These are phyloP conservation scores for Diaporthe sp. DNA, from an alignment of 2,329 filamentous ascomycete genomes.

Conservation along the genomic window DNA sequence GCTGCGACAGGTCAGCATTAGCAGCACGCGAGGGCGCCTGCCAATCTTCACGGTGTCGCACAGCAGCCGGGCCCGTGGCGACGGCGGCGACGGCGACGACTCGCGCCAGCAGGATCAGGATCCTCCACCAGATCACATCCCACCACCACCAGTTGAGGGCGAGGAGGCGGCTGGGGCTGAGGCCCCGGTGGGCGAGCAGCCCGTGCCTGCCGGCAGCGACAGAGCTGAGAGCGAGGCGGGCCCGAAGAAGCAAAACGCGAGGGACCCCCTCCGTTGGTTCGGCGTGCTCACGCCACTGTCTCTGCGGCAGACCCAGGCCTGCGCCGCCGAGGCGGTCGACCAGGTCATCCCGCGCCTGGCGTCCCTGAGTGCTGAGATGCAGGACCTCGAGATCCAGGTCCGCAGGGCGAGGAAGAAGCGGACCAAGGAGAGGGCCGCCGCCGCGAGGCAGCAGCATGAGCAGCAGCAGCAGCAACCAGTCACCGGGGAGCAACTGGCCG, in stretches of 20 bases:
- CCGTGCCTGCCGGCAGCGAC: slow-evolving; percentile 10
- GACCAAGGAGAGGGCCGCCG: slow-evolving; percentile 55
- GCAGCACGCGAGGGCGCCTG: slow-evolving; percentile 32
- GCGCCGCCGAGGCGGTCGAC: slow-evolving; percentile 67
- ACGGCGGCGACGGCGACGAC: background rate
- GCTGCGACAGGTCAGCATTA: slow-evolving; percentile 53
- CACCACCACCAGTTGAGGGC: background rate
- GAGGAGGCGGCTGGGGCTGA: background rate
- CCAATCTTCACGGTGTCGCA: slow-evolving; percentile 39
- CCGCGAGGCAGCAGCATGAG: slow-evolving; percentile 42
- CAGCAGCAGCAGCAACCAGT: slow-evolving; percentile 7
- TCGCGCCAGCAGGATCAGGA: background rate
- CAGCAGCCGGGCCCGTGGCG: background rate
- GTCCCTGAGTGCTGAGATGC: slow-evolving; percentile 69
- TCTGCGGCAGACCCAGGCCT: slow-evolving; percentile 67
- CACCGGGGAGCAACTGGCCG: slow-evolving; percentile 2
- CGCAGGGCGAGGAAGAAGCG: slow-evolving; percentile 68
- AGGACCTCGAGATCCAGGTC: slow-evolving; percentile 75
- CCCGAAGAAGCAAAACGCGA: slow-evolving; percentile 36
- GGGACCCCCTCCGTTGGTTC: slow-evolving; percentile 70
- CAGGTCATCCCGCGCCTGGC: slow-evolving; percentile 67
- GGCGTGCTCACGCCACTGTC: slow-evolving; percentile 63
- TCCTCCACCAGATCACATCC: background rate
- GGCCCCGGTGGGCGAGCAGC: slow-evolving; percentile 24
- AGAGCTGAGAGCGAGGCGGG: slow-evolving; percentile 33